Conservation (phyloP, 148 eudicot genomes). For the Arbutus unedo region DNA sequence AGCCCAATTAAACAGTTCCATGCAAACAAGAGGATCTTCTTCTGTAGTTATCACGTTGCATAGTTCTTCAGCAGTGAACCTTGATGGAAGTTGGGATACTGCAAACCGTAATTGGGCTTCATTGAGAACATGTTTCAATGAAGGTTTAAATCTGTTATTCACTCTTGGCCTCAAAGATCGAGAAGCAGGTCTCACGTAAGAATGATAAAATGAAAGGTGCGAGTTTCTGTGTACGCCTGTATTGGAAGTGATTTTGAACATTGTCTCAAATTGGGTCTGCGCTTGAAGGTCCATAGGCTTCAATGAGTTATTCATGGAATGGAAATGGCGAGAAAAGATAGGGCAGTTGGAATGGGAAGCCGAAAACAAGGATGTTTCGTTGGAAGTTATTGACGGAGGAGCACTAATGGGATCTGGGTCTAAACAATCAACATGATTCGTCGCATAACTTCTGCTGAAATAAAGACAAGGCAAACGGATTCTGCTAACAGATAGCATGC, state of each 20-base stretch:
- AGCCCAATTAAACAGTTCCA: slow-evolving; percentile 74
- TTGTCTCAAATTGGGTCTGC: neutral
- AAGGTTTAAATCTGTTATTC: slow-evolving; percentile 41
- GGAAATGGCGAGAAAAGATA: neutral
- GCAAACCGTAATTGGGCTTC: slow-evolving; percentile 45
- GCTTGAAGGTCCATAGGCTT: neutral
- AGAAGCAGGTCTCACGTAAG: slow-evolving; percentile 28
- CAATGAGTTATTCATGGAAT: slow-evolving; percentile 1
- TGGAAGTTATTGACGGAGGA: neutral
- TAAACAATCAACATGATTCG: slow-evolving; percentile 3
- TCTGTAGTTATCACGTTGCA: slow-evolving; percentile 38
- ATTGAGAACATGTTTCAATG: slow-evolving; percentile 54
- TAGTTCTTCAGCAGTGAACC: slow-evolving; percentile 71
- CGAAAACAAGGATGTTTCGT: neutral
- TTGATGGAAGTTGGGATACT: slow-evolving; percentile 59
- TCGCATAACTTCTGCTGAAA: neutral
- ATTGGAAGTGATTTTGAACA: neutral
- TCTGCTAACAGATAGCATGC: slow-evolving; percentile 9
- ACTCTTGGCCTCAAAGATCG: slow-evolving; percentile 49
- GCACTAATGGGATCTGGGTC: neutral
- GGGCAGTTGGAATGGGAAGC: neutral
- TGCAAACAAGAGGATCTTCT: slow-evolving; percentile 69
- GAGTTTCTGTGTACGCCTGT: slow-evolving; percentile 3
- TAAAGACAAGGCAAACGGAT: neutral
- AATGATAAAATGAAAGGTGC: slow-evolving; percentile 23